Evolutionary conservation across 1,284 basidiomycete genomes (phyloP), one percentile per base, ranked within the genome.

Genomic region (Marasmius sp.): DNA sequence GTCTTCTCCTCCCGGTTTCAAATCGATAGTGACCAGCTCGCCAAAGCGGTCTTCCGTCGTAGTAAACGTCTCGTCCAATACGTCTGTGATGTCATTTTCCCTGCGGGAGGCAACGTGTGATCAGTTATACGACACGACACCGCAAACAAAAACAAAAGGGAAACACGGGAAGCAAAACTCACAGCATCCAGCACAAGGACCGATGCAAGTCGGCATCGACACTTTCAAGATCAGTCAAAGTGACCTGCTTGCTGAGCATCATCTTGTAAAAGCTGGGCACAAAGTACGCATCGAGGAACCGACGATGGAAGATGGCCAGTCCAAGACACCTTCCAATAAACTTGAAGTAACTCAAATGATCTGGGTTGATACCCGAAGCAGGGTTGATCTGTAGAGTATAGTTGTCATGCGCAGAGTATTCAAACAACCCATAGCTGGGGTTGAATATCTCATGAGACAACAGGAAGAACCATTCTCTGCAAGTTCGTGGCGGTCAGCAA

Each of bases 211-310:
- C 94, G 6, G 91, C 88, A 75, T 97, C 95, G 48, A 97, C 91
- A 63, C 89, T 88, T 78, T 97, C 95, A 65, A 98, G 79, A 76
- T 97, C 96, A n/a, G 85, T 82, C 43, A 97, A 75, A 1, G 87
- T 82, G 67, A 95, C 88, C 70, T 90, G 90, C 81, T 97, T 97
- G 70, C 88, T 88, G 41, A 98, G 78, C 61, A 97, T 94, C 95
- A 97, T 98, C 85, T 99, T 99, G 85, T 99, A 99, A 84, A 99
- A 97, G 67, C 93, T 95, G 53, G 95, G 91, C 65, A 99, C 97
- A 74, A 99, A 99, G 83, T 99, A 99, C 50, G 97, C 96, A 72
- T 99, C 97, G 60, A 99, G 81, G 89, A 99, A 99, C 10, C 97
- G 90, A 68, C 96, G 88, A 76, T 99, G 97, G 89, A 98, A 99